Conservation (phyloP, 768 basidiomycete genomes). For the Tephrocybe sp. region DNA sequence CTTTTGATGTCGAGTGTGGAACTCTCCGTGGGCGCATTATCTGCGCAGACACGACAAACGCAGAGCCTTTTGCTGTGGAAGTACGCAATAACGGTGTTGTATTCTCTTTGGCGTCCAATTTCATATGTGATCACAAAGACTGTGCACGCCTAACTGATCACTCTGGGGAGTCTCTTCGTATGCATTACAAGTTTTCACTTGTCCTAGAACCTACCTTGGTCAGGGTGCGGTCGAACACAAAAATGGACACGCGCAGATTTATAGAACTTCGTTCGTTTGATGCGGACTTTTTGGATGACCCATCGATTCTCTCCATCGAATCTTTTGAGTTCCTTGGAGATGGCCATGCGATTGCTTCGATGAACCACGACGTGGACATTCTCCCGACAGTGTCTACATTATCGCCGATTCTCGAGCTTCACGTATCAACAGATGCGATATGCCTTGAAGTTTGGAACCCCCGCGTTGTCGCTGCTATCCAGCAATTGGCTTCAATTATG, state of each 20-base stretch:
- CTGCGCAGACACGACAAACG: conserved; percentile 38
- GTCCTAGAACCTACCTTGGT: conserved; percentile 51
- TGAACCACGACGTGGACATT: conserved; percentile 42
- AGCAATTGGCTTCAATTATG: conserved; percentile 42
- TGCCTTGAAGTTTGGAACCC: conserved; percentile 68
- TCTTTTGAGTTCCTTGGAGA: conserved; percentile 44
- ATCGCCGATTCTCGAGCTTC: conserved; percentile 43
- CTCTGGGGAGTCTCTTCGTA: conserved; percentile 41
- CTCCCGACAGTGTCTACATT: conserved; percentile 39
- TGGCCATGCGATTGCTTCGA: conserved; percentile 46
- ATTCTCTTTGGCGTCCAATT: conserved; percentile 40
- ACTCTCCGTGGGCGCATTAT: conserved; percentile 49
- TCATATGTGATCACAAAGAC: conserved; percentile 24
- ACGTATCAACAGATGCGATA: conserved; percentile 53
- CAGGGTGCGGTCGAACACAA: conserved; percentile 41
- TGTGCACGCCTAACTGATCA: conserved; percentile 25
- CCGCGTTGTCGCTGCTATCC: conserved; percentile 50
- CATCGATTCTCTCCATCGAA: conserved; percentile 56
- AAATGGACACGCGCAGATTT: conserved; percentile 22
- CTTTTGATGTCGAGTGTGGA: conserved; percentile 46
- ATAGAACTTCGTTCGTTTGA: conserved; percentile 28
- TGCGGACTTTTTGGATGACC: conserved; percentile 41
- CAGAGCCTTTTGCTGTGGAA: conserved; percentile 50
- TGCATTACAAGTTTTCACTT: conserved; percentile 39
- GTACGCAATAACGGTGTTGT: conserved; percentile 53